Percentiles rank a stretch among this genome's conserved stretches.
These are phyloP conservation scores for Aspergillus funiculosus DNA, from an alignment of 495 filamentous ascomycete species.

Conservation along the genomic window DNA sequence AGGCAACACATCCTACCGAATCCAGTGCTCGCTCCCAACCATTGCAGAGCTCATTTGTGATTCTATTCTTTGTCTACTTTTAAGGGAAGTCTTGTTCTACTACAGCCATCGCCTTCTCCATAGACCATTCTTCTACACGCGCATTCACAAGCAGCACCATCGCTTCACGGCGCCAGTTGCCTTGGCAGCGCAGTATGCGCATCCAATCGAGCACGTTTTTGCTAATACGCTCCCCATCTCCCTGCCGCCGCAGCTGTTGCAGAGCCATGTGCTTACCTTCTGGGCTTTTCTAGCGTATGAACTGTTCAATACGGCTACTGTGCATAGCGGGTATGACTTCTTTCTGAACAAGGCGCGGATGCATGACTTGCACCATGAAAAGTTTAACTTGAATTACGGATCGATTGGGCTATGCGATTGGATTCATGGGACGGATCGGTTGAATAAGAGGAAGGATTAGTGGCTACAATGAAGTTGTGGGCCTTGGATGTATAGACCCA, in stretches of 20 bases:
- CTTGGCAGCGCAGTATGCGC: constrained; percentile 52
- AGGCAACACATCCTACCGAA: constrained; percentile 27
- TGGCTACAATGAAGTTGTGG: too few species aligned
- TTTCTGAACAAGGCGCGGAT: constrained; percentile 35
- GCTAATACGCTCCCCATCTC: constrained; percentile 50
- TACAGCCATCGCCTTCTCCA: constrained; percentile 52
- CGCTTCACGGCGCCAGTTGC: constrained; percentile 54
- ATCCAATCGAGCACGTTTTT: constrained; percentile 52
- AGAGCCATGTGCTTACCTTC: constrained; percentile 46
- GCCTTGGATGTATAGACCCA: too few species aligned
- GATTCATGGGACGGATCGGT: constrained; percentile 36
- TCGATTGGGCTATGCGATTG: constrained; percentile 33
- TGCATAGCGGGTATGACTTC: constrained; percentile 55
- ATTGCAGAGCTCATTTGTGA: constrained; percentile 34
- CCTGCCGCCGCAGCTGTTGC: constrained; percentile 44
- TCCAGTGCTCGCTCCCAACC: constrained; percentile 31
- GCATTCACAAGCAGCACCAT: constrained; percentile 55
- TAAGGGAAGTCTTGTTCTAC: constrained; percentile 53
- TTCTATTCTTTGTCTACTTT: constrained; percentile 39
- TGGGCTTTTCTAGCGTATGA: constrained; percentile 44
- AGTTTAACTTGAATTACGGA: constrained; percentile 35
- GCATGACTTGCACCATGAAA: constrained; percentile 51
- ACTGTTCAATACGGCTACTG: constrained; percentile 45
- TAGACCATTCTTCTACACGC: constrained; percentile 40
- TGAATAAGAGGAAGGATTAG: too few species aligned